phyloP scores from a whole-genome alignment of 2,329 filamentous ascomycete species.

The Cladorrhinum sp. region DNA sequence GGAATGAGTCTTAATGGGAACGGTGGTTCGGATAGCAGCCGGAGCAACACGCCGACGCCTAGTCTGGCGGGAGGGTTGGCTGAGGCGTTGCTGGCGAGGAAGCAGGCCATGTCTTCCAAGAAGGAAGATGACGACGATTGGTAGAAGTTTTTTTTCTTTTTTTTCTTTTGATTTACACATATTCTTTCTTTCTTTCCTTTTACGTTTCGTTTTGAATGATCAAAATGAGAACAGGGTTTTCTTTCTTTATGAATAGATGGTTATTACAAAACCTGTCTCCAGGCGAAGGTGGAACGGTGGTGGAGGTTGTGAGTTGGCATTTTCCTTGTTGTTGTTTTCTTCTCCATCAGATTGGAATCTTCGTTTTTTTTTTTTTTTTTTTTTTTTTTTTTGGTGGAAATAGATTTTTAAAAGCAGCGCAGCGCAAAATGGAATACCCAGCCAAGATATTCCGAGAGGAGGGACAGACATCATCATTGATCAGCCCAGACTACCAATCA shows the following conservation, averaged over 20 bases:
- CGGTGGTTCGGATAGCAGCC: slow-evolving; percentile 58
- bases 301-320: too few relatives aligned
- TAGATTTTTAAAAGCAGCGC: background rate
- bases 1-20: slow-evolving; percentile 58
- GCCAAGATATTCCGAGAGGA: too few relatives aligned
- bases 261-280: background rate
- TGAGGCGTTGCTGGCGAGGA: slow-evolving; percentile 72
- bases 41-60: slow-evolving; percentile 68
- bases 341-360: background rate
- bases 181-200: background rate
- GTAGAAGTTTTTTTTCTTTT: slow-evolving; percentile 38
- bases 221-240: background rate
- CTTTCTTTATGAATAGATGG: background rate
- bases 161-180: background rate
- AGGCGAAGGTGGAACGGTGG: too few relatives aligned
- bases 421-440: background rate
- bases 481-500: too few relatives aligned
- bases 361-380: background rate
- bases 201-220: background rate
- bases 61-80: slow-evolving; percentile 72
- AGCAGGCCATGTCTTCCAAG: slow-evolving; percentile 71
- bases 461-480: too few relatives aligned
- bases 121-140: slow-evolving; percentile 71
- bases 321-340: too few relatives aligned
- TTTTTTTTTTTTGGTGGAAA: background rate